phyloP scores from a whole-genome alignment of 23 red algal species.

The Chondrus crispus region DNA sequence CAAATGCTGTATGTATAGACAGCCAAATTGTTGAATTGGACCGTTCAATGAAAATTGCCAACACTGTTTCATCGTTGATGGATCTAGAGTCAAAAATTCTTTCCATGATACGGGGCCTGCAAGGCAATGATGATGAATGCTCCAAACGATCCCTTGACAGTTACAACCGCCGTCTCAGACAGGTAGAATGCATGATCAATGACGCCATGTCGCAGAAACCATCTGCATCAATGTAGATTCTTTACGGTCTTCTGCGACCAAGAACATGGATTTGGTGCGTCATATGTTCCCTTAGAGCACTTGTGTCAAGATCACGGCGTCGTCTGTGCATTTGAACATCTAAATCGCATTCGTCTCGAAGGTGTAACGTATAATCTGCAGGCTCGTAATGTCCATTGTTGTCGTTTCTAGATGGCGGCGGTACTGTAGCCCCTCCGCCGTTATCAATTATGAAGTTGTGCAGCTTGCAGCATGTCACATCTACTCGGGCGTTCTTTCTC shows the following conservation, averaged over 20 bases:
- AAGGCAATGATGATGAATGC: neutral
- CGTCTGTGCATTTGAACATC: neutral
- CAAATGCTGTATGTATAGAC: neutral
- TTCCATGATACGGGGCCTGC: neutral
- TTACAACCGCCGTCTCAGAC: neutral
- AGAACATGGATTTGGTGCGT: neutral
- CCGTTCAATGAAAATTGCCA: neutral
- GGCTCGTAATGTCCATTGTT: neutral
- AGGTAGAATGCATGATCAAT: neutral
- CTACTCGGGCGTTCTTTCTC: neutral
- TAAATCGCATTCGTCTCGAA: constrained; percentile 10
- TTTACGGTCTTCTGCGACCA: neutral
- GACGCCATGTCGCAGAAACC: neutral
- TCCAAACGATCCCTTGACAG: neutral
- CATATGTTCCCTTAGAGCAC: neutral
- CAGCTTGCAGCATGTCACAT: neutral
- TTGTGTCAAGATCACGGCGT: neutral
- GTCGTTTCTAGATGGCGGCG: neutral
- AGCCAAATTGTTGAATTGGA: neutral
- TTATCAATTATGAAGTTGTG: neutral
- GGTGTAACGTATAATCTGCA: neutral
- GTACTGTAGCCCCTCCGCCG: neutral
- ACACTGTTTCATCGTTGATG: constrained; percentile 9
- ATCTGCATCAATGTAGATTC: neutral
- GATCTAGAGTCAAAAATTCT: constrained; percentile 19